Percentiles rank a stretch among this genome's conserved stretches.
phyloP scores from a whole-genome alignment of 495 filamentous ascomycete species.

The Podospora bellae-mahoneyi region DNA sequence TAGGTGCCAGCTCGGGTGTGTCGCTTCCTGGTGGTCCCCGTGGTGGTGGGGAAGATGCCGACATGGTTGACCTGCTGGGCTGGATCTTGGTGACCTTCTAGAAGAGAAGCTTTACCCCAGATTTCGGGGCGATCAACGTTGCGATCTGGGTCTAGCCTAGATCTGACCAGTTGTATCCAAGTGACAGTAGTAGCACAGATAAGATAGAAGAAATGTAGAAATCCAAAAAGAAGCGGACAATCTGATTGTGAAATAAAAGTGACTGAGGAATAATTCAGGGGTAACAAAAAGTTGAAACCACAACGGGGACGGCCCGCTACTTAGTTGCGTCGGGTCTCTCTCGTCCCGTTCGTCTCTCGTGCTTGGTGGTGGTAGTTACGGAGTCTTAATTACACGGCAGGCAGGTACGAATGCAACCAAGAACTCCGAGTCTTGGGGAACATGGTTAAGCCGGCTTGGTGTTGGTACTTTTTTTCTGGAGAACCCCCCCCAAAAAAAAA shows the following conservation, averaged over 20 bases:
- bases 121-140: neutral
- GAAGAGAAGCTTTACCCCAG: neutral
- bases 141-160: neutral
- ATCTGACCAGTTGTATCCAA: neutral
- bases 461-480: neutral
- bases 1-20: neutral
- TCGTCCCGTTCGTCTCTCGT: neutral
- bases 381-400: neutral
- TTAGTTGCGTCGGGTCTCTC: neutral
- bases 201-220: neutral
- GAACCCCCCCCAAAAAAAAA: neutral
- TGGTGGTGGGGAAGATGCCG: neutral
- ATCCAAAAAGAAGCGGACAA: neutral
- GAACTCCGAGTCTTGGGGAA: neutral
- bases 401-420: neutral
- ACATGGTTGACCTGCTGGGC: neutral
- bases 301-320: conserved; percentile 1
- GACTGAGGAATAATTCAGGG: neutral
- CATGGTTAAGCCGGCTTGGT: neutral
- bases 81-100: neutral
- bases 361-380: neutral
- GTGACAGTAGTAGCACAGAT: neutral
- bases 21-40: neutral
- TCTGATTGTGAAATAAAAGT: neutral
- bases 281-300: neutral